Evolutionary conservation across 1,284 basidiomycete species (phyloP), one percentile per base, ranked within the genome.

Genomic region (Sphagnurus paluster): DNA sequence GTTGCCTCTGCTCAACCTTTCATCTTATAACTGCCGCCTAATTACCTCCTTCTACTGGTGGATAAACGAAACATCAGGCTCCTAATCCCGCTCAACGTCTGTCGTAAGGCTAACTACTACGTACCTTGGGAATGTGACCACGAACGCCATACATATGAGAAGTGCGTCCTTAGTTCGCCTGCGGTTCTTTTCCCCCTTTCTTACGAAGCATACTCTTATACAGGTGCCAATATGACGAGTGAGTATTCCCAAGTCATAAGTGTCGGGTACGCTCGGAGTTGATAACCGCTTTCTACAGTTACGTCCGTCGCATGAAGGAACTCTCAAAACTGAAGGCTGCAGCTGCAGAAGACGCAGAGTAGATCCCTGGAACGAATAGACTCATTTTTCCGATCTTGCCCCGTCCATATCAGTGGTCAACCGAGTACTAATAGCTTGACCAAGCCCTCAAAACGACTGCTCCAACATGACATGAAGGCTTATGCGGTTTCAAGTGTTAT

Each of bases 221-320:
- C 40, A 93, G 90, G 71, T 93, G 90, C 65, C 90, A 93, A 67
- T 93, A 92, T 64, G 89, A 93, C 57, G 90, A 93, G 90, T 93
- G 65, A 67, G 89, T 84, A 40, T 26, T 20, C 30, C 16, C 36
- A 7, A 26, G 20, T 21, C 5, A 36, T 17, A 21, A 34, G 23
- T 16, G 39, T 32, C 40, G 17, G 40, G 28, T 44, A 42, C 42
- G 30, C 29, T 14, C 33, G 42, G 39, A 53, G 42, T 42, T 55
- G 47, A 39, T 49, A 5, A 50, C 33, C 44, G 42, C 37, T 39
- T 35, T 40, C 20, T 48, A 20, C 57, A 93, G 90, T 67, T 87
- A 91, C 69, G 74, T 93, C 58, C 85, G 86, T 50, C 80, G 90
- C 54, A 92, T 93, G 88, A 90, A 84, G 74, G 76, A 78, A 55